Percentiles rank a stretch among this genome's conserved stretches.
Evolutionary conservation across 352 stramenopile genomes (phyloP).

Genomic region (Phytophthora hybrid): DNA sequence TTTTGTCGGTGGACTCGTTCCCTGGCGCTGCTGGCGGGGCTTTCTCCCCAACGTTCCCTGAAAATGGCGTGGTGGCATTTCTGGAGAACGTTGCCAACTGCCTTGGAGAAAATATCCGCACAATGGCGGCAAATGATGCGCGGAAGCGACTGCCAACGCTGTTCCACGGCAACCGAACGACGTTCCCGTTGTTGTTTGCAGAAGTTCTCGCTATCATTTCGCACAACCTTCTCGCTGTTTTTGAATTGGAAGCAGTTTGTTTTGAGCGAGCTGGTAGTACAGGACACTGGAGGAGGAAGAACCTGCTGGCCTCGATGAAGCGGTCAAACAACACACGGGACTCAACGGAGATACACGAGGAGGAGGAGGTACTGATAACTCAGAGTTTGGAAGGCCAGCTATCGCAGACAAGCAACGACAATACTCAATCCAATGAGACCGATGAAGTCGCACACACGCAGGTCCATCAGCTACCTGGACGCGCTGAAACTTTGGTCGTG

Average conservation of each 20-base stretch:
- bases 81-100: constrained; percentile 56
- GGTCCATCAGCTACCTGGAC: constrained; percentile 18
- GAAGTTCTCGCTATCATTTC: constrained; percentile 48
- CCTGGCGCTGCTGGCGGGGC: constrained; percentile 57
- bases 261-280: constrained; percentile 20
- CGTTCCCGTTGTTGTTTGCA: constrained; percentile 47
- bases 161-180: constrained; percentile 72
- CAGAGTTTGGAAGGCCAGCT: not conserved
- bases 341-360: not conserved
- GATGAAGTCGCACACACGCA: not conserved
- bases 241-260: constrained; percentile 49
- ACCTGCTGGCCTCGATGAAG: constrained; percentile 11
- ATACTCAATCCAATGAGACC: not conserved
- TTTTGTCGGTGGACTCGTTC: constrained; percentile 75
- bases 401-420: not conserved
- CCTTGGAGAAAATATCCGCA: constrained; percentile 57
- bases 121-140: constrained; percentile 30
- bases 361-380: not conserved
- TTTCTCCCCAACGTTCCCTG: constrained; percentile 58
- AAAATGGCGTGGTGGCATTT: constrained; percentile 64
- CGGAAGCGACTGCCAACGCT: constrained; percentile 39
- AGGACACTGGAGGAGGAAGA: constrained; percentile 18
- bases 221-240: constrained; percentile 49
- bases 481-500: constrained; percentile 33
- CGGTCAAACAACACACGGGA: not conserved